Conservation (phyloP, 192 early-diverging fungal species). For the Lobulomyces angularis region DNA sequence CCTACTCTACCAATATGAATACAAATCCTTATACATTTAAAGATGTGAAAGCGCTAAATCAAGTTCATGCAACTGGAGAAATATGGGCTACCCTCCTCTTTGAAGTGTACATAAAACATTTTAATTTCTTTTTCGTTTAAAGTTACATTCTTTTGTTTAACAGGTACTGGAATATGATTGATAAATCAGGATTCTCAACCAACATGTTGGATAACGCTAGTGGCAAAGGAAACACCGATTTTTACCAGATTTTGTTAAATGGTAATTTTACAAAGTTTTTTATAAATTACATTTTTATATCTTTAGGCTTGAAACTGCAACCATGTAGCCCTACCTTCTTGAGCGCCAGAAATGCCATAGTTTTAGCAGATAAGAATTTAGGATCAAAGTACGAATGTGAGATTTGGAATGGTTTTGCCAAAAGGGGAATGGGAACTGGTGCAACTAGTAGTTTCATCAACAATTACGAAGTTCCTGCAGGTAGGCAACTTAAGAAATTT, state of each 20-base stretch:
- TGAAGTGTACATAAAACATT: slow-evolving; percentile 40
- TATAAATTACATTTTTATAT: too few species aligned
- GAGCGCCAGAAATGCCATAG: slow-evolving; percentile 10
- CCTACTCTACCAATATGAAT: slow-evolving; percentile 37
- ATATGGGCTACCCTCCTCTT: slow-evolving; percentile 36
- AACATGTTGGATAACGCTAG: too few species aligned
- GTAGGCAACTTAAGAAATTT: too few species aligned
- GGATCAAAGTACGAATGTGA: slow-evolving; percentile 28
- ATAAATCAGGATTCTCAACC: too few species aligned
- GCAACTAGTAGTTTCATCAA: too few species aligned
- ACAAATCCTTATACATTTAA: slow-evolving; percentile 22
- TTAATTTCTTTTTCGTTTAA: too few species aligned
- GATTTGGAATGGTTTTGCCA: slow-evolving; percentile 42
- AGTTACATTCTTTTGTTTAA: too few species aligned
- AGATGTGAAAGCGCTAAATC: slow-evolving; percentile 44
- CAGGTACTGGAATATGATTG: too few species aligned
- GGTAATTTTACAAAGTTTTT: too few species aligned
- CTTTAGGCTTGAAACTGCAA: slow-evolving; percentile 14
- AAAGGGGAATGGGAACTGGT: slow-evolving; percentile 45
- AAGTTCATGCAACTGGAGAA: too few species aligned
- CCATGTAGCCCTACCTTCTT: slow-evolving; percentile 17
- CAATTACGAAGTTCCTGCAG: too few species aligned
- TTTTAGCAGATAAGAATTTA: slow-evolving; percentile 4
- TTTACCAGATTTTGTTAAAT: slow-evolving; percentile 6
- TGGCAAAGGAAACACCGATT: slow-evolving; percentile 5